Evolutionary conservation across 768 basidiomycete species (phyloP).

Genomic region (Pleurotus eryngii): DNA sequence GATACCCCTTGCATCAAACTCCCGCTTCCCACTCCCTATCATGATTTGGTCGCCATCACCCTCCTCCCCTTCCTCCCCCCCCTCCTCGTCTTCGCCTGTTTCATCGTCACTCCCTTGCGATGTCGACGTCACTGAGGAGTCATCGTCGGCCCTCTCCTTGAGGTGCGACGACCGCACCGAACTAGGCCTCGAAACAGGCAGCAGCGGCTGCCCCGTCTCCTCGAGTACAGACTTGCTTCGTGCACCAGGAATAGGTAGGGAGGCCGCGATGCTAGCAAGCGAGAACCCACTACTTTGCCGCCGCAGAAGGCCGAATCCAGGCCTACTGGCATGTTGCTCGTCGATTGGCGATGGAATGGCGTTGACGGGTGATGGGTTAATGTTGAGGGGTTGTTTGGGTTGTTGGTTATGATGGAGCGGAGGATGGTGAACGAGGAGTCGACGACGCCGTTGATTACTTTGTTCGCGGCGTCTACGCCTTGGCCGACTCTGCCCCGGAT

Average conservation of each 20-base stretch:
- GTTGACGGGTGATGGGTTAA: constrained; percentile 10
- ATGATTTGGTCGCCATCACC: constrained; percentile 35
- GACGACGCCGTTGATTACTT: constrained; percentile 83
- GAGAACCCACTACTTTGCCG: constrained; percentile 74
- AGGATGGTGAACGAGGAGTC: constrained; percentile 89
- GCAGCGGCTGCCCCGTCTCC: constrained; percentile 44
- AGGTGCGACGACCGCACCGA: constrained; percentile 29
- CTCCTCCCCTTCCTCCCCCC: constrained; percentile 33
- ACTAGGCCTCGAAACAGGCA: constrained; percentile 41
- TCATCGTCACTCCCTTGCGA: constrained; percentile 35
- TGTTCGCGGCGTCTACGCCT: constrained; percentile 77
- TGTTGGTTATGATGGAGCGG: constrained; percentile 59
- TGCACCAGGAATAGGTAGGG: constrained; percentile 54
- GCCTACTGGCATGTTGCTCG: constrained; percentile 24
- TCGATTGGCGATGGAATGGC: constrained; percentile 12
- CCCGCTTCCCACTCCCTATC: constrained; percentile 32
- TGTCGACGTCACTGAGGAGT: constrained; percentile 23
- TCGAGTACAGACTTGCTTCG: constrained; percentile 26
- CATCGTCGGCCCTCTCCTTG: constrained; percentile 26
- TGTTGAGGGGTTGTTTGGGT: constrained; percentile 16
- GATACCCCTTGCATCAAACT: constrained; percentile 69
- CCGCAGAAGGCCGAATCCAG: constrained; percentile 65
- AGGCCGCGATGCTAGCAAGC: constrained; percentile 66
- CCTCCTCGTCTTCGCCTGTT: constrained; percentile 31
- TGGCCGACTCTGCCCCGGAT: constrained; percentile 76